Evolutionary conservation across 345 rosid species (phyloP).

Genomic region (Dimocarpus longan): DNA sequence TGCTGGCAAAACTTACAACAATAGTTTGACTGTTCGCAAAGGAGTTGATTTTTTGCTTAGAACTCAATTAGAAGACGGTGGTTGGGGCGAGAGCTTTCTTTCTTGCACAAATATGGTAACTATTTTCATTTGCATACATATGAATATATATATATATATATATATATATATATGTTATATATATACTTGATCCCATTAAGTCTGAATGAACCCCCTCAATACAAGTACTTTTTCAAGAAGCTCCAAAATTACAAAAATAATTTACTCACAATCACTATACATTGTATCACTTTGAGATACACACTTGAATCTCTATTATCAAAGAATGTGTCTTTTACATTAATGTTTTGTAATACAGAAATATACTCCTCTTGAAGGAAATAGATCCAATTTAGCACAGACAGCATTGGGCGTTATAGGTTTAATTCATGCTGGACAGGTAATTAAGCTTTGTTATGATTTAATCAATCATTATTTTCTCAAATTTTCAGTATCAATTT

Average conservation of each 20-base stretch:
- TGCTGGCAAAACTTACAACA: constrained; percentile 5
- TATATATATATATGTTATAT: too few species aligned
- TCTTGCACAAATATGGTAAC: background rate
- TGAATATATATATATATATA: too few species aligned
- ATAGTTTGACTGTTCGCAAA: background rate
- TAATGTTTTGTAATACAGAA: background rate
- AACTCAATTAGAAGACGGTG: background rate
- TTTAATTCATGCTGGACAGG: constrained; percentile 12
- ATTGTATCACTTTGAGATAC: too few species aligned
- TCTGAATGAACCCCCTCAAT: too few species aligned
- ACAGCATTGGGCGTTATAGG: constrained; percentile 16
- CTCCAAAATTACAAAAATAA: too few species aligned
- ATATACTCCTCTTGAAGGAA: constrained; percentile 3
- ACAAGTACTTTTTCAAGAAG: too few species aligned
- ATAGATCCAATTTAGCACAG: constrained; percentile 16
- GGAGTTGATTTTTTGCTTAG: constrained; percentile 1
- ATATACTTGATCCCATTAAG: too few species aligned
- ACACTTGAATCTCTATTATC: too few species aligned
- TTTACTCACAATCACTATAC: too few species aligned
- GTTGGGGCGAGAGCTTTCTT: constrained; percentile 2
- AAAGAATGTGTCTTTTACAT: background rate
- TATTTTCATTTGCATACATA: background rate
- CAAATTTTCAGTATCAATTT: background rate
- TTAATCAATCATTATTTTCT: background rate
- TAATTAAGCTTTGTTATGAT: background rate